Evolutionary conservation across 2,329 filamentous ascomycete genomes (phyloP), one percentile per base, ranked within the genome.

Genomic region (Aspergillus thermomutatus): DNA sequence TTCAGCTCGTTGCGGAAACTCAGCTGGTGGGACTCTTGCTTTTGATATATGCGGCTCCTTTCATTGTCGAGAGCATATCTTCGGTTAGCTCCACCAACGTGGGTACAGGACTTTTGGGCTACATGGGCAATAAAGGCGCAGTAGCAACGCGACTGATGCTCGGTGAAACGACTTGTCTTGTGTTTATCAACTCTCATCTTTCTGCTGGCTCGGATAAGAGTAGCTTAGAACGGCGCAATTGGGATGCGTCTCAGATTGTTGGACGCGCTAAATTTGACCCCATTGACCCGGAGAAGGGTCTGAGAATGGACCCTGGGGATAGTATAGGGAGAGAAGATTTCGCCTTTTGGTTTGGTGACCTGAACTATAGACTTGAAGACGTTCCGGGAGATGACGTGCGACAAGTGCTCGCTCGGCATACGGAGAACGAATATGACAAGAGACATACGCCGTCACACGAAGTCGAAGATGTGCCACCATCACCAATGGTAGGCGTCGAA

Each of bases 71-170:
- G 0, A 89, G 87, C 2, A 84, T 97, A 65, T 90, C 86, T 60
- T 90, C 90, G 50, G 85, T 96, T 64, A 95, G 90, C 73, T 92
- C 88, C 1, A 87, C 87, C 4, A 88, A 85, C 56, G 88, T 97
- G 7, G 93, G 92, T 0, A 99, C 94, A 0, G 94, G 94, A 0
- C 74, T 97, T 46, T 84, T 95, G 74, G 93, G 93, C 0, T 96
- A 96, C 69, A 88, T 97, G 79, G 94, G 94, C 9, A 99, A 99
- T 73, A 99, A 99, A 72, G 94, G 94, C 1, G 93, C 90, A 3
- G 88, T 96, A 0, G 85, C 88, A 3, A 89, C 89, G 3, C 84
- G 93, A 21, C 79, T 99, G 3, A 81, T 99, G 0, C 77, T 99
- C 0, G 94, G 93, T 1, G 94, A 97, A 72, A 92, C 92, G 0